Conservation (phyloP, 1,139 yeast genomes). For the Kodamaea alishanica region DNA sequence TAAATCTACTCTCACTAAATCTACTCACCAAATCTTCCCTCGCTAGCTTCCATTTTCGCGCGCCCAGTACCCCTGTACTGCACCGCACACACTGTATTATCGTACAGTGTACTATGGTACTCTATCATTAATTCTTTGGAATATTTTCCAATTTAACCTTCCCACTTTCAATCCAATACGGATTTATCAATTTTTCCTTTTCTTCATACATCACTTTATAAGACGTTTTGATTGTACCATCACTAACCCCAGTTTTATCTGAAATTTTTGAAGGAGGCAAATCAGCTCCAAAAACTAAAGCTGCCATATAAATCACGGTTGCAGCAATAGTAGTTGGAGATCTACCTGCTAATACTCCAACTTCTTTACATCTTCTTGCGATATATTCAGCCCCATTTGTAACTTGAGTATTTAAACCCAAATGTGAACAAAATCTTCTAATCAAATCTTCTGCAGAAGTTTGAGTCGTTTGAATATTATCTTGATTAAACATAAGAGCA, state of each 20-base stretch:
- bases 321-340: slow-evolving; percentile 98
- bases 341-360: slow-evolving; percentile 93
- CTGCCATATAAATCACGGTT: slow-evolving; percentile 93
- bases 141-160: slow-evolving; percentile 60
- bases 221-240: slow-evolving; percentile 93
- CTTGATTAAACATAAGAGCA: slow-evolving; percentile 38
- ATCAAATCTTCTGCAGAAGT: slow-evolving; percentile 93
- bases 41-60: no score
- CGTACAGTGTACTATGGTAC: no score
- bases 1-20: no score
- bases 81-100: no score
- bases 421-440: slow-evolving; percentile 92
- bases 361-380: slow-evolving; percentile 84
- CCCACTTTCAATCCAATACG: slow-evolving; percentile 72
- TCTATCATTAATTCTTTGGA: slow-evolving; percentile 46
- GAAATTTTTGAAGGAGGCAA: slow-evolving; percentile 75
- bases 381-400: slow-evolving; percentile 93
- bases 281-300: slow-evolving; percentile 71
- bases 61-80: no score
- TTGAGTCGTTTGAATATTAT: slow-evolving; percentile 76
- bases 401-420: slow-evolving; percentile 80
- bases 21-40: no score
- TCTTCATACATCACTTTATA: slow-evolving; percentile 80
- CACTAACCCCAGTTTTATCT: slow-evolving; percentile 95
- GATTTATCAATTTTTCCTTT: slow-evolving; percentile 70